These are phyloP conservation scores for Ballota nigra DNA, from an alignment of 257 asterid species.

Conservation along the genomic window DNA sequence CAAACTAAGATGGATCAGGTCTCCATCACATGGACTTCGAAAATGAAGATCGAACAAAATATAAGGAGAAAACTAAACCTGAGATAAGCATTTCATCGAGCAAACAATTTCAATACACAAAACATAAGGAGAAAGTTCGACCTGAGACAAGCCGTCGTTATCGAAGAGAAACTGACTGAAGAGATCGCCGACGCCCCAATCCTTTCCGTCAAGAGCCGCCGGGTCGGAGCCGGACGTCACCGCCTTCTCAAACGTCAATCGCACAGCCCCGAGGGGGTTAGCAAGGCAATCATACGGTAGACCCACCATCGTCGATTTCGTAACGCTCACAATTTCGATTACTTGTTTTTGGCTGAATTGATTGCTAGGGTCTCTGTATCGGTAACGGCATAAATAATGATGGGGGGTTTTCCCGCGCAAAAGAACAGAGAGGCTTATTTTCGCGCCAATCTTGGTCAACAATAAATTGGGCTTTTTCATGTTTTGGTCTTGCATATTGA, in stretches of 20 bases:
- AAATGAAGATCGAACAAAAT: background rate
- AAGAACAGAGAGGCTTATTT: background rate
- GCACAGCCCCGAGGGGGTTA: conserved; percentile 94
- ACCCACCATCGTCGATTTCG: conserved; percentile 58
- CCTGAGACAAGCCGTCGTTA: conserved; percentile 65
- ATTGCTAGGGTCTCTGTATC: conserved; percentile 19
- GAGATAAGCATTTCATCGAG: background rate
- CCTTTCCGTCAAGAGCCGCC: conserved; percentile 59
- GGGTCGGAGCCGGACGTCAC: conserved; percentile 46
- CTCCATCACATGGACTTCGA: background rate
- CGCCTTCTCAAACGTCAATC: conserved; percentile 76
- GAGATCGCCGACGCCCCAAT: conserved; percentile 77
- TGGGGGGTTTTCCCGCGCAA: conserved; percentile 30
- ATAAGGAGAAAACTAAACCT: background rate
- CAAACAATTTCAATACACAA: background rate
- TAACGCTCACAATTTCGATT: background rate
- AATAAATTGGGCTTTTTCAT: background rate
- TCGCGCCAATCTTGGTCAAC: conserved; percentile 22
- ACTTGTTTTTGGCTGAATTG: background rate
- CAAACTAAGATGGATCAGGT: background rate
- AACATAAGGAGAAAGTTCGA: conserved; percentile 9
- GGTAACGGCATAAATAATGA: background rate
- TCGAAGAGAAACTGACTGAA: conserved; percentile 70
- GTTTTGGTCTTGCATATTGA: background rate
- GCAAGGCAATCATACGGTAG: conserved; percentile 74